These are phyloP conservation scores for Crithidia brevicula DNA, from an alignment of 208 protist genomes.

Conservation along the genomic window DNA sequence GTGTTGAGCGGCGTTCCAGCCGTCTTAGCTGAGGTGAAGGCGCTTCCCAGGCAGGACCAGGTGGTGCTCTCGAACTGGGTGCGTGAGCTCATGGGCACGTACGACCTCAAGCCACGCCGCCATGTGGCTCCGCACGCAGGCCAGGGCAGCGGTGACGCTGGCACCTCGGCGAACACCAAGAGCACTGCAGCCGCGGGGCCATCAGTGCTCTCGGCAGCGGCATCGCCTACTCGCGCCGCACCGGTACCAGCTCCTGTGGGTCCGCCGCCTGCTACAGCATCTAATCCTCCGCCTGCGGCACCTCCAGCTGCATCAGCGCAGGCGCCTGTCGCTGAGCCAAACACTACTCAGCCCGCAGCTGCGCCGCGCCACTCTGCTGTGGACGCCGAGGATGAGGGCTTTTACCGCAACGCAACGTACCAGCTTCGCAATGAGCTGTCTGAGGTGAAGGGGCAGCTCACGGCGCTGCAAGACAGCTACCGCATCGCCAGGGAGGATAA, in stretches of 20 bases:
- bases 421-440: conserved; percentile 63
- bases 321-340: background rate
- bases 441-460: conserved; percentile 30
- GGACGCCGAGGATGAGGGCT: conserved; percentile 34
- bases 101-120: conserved; percentile 46
- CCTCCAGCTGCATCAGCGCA: background rate
- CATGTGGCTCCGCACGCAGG: background rate
- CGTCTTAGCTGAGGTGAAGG: conserved; percentile 45
- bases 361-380: background rate
- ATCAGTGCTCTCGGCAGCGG: background rate
- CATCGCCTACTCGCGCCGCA: background rate
- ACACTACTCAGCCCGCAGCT: too few species aligned
- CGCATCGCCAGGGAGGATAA: conserved; percentile 39
- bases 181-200: background rate
- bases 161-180: background rate
- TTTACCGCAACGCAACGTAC: conserved; percentile 39
- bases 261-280: background rate
- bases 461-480: conserved; percentile 47
- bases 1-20: conserved; percentile 55
- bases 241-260: background rate
- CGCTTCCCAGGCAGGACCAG: conserved; percentile 55
- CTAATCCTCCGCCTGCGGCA: background rate
- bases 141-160: background rate
- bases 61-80: conserved; percentile 61
- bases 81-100: conserved; percentile 42